phyloP scores from a whole-genome alignment of 2,329 filamentous ascomycete genomes.

The Arthrobotrys conoides region DNA sequence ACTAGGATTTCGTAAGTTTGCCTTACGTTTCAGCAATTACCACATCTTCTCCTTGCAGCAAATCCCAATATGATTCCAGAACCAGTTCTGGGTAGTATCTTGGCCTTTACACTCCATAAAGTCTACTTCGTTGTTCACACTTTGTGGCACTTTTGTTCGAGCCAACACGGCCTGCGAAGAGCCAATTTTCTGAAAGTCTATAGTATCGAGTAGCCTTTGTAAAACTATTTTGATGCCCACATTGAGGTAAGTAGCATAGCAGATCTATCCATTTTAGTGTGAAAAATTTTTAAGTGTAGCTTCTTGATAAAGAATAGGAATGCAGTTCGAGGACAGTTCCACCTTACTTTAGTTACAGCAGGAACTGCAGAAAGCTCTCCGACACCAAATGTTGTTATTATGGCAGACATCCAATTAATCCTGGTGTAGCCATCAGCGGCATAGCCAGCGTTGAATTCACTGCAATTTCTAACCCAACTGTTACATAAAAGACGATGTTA shows the following conservation, averaged over 20 bases:
- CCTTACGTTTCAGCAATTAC: constrained; percentile 81
- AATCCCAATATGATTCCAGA: constrained; percentile 85
- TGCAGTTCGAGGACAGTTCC: too few species aligned
- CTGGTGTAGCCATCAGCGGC: constrained; percentile 85
- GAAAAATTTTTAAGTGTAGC: not conserved
- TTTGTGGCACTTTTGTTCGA: constrained; percentile 64
- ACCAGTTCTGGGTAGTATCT: constrained; percentile 77
- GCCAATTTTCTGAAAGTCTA: constrained; percentile 41
- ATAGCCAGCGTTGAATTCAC: constrained; percentile 82
- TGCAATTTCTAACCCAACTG: constrained; percentile 72
- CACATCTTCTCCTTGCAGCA: constrained; percentile 80
- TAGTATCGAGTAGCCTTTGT: constrained; percentile 71
- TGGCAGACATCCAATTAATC: constrained; percentile 77
- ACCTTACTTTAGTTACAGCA: constrained; percentile 73
- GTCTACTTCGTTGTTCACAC: constrained; percentile 70
- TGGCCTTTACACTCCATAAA: constrained; percentile 63
- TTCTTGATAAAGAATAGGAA: not conserved
- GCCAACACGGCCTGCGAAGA: constrained; percentile 25
- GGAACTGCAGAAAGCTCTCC: constrained; percentile 79
- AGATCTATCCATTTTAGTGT: constrained; percentile 67
- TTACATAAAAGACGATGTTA: not conserved
- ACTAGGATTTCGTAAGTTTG: constrained; percentile 59
- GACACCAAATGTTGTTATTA: constrained; percentile 83
- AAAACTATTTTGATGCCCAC: constrained; percentile 84
- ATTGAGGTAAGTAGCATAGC: constrained; percentile 83